phyloP scores from a whole-genome alignment of 805 yeast genomes.

The Ascoidea asiatica region DNA sequence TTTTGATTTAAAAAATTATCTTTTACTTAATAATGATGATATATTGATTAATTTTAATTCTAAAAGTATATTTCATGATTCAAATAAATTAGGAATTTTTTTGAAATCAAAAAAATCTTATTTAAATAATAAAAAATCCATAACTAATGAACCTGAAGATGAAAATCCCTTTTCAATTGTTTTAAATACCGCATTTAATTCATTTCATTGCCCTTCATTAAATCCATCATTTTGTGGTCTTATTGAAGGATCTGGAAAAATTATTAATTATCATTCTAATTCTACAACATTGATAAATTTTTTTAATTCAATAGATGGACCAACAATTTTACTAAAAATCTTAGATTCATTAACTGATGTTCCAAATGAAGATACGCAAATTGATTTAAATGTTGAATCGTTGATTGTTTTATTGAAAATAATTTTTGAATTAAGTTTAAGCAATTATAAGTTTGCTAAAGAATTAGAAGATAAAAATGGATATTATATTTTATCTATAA shows the following conservation, averaged over 20 bases:
- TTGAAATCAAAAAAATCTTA: background rate
- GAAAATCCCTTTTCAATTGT: conserved; percentile 1
- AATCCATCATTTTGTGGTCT: conserved; percentile 6
- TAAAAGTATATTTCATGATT: background rate
- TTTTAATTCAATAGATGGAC: conserved; percentile 32
- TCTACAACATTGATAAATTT: conserved; percentile 4
- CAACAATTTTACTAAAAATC: conserved; percentile 29
- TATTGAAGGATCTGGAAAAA: background rate
- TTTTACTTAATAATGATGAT: background rate
- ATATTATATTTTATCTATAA: conserved; percentile 40
- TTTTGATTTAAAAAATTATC: background rate
- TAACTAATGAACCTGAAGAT: background rate
- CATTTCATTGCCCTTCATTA: conserved; percentile 4
- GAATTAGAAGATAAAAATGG: conserved; percentile 53
- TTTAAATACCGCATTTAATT: conserved; percentile 9
- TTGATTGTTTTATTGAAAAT: conserved; percentile 19
- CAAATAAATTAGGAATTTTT: background rate
- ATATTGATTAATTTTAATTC: conserved; percentile 12
- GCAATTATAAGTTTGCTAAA: conserved; percentile 34
- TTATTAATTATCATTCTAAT: conserved; percentile 3
- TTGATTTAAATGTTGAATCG: background rate
- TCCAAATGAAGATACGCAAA: conserved; percentile 7
- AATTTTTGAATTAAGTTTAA: conserved; percentile 28
- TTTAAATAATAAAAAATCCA: background rate
- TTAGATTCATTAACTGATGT: conserved; percentile 22